Percentiles rank a stretch among this genome's conserved stretches.
phyloP scores from a whole-genome alignment of 768 basidiomycete species.

The Suillus plorans region DNA sequence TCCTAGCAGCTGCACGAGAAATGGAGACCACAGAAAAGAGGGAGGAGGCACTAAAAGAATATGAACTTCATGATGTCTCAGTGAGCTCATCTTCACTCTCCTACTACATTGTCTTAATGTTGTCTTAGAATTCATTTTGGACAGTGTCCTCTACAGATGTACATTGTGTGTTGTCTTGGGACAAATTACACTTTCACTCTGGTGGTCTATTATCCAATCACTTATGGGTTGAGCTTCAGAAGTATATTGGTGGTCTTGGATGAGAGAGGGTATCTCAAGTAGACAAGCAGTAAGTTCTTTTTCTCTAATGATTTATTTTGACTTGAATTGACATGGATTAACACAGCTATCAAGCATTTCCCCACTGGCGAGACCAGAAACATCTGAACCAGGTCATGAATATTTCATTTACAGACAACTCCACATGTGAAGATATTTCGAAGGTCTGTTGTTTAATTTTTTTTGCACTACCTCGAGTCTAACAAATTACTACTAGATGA shows the following conservation, averaged over 20 bases:
- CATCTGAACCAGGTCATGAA: neutral
- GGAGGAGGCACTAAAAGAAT: neutral
- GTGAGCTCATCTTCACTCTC: neutral
- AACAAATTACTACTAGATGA: neutral
- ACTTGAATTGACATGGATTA: neutral
- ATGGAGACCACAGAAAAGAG: neutral
- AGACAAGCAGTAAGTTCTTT: slow-evolving; percentile 15
- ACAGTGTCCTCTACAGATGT: slow-evolving; percentile 33
- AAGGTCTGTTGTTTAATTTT: neutral
- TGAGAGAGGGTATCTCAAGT: slow-evolving; percentile 3
- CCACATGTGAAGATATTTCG: neutral
- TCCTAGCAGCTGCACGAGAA: neutral
- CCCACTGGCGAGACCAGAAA: neutral
- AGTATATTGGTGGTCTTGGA: slow-evolving; percentile 14
- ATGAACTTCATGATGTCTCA: neutral
- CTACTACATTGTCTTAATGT: neutral
- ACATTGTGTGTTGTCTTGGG: slow-evolving; percentile 34
- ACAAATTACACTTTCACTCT: slow-evolving; percentile 38
- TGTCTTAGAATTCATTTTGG: slow-evolving; percentile 34
- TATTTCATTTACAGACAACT: neutral
- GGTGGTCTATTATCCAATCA: neutral
- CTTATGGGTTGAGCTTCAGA: slow-evolving; percentile 17
- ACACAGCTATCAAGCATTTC: neutral
- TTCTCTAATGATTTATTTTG: neutral
- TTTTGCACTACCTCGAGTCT: neutral